Conservation (phyloP, 2,329 filamentous ascomycete genomes). For the Huntiella omanensis region DNA sequence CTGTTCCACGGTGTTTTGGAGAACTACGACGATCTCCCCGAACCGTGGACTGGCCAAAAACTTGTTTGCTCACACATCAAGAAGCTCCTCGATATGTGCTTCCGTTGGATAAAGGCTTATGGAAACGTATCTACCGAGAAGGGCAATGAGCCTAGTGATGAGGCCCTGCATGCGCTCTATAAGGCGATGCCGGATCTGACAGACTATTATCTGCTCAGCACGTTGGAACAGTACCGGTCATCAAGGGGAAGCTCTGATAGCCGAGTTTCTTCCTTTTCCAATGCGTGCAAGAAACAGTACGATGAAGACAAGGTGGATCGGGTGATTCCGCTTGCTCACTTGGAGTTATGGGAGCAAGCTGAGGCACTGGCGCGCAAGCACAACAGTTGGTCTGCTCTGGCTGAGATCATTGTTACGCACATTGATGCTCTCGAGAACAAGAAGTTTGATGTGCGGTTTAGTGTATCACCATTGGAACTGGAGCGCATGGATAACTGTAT, state of each 20-base stretch:
- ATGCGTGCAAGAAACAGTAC: conserved; percentile 30
- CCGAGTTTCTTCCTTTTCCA: conserved; percentile 23
- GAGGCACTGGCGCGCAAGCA: conserved; percentile 41
- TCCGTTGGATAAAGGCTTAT: conserved; percentile 34
- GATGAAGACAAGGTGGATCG: conserved; percentile 31
- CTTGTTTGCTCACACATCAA: conserved; percentile 43
- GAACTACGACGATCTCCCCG: conserved; percentile 48
- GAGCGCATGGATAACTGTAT: conserved; percentile 19
- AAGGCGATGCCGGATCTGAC: conserved; percentile 27
- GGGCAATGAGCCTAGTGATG: no score
- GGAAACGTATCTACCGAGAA: conserved; percentile 13
- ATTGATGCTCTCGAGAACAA: conserved; percentile 23
- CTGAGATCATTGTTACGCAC: conserved; percentile 35
- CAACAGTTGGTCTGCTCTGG: conserved; percentile 33
- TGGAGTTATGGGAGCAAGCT: conserved; percentile 37
- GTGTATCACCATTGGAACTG: conserved; percentile 16
- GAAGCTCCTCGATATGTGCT: conserved; percentile 38
- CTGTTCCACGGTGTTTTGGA: conserved; percentile 46
- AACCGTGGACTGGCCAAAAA: conserved; percentile 68
- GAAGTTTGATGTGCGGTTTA: conserved; percentile 14
- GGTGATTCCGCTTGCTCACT: conserved; percentile 32
- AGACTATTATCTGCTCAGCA: conserved; percentile 34
- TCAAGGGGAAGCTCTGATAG: conserved; percentile 26
- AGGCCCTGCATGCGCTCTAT: no score
- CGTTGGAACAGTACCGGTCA: conserved; percentile 35